phyloP scores from a whole-genome alignment of 108 stramenopile genomes.

The Mediolabrus comicus region DNA sequence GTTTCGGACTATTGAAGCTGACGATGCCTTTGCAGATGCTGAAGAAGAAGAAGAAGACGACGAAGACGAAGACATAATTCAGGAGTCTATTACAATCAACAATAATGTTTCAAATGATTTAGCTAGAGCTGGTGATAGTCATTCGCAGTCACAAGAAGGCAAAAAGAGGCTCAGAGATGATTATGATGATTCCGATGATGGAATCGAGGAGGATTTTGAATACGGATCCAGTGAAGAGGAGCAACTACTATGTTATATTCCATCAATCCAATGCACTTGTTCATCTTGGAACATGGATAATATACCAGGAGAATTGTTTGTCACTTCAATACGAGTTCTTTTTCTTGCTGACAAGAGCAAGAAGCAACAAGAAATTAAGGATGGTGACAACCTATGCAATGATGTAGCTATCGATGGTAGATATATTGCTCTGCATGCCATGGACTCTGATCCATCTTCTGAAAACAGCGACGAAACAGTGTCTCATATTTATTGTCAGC shows the following conservation, averaged over 20 bases:
- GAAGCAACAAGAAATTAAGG: neutral
- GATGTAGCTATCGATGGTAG: slow-evolving; percentile 67
- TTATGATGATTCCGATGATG: slow-evolving; percentile 2
- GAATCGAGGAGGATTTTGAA: slow-evolving; percentile 8
- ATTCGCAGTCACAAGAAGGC: neutral
- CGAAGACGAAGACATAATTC: neutral
- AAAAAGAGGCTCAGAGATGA: slow-evolving; percentile 31
- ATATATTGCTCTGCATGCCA: slow-evolving; percentile 74
- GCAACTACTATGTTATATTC: slow-evolving; percentile 30
- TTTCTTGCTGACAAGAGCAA: slow-evolving; percentile 14
- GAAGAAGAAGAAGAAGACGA: slow-evolving; percentile 5
- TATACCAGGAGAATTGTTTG: slow-evolving; percentile 34
- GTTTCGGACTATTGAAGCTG: neutral
- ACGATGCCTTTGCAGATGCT: slow-evolving; percentile 16
- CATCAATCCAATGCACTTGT: slow-evolving; percentile 35
- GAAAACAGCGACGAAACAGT: neutral
- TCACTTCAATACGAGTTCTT: slow-evolving; percentile 43
- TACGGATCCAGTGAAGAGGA: slow-evolving; percentile 2
- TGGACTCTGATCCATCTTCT: slow-evolving; percentile 29
- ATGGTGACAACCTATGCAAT: neutral
- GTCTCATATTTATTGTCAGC: slow-evolving; percentile 36
- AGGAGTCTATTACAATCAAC: neutral
- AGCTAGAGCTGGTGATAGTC: neutral
- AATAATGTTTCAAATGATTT: neutral
- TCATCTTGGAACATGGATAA: slow-evolving; percentile 39